Conservation (phyloP, 2,329 filamentous ascomycete genomes). For the Claviceps citrina region DNA sequence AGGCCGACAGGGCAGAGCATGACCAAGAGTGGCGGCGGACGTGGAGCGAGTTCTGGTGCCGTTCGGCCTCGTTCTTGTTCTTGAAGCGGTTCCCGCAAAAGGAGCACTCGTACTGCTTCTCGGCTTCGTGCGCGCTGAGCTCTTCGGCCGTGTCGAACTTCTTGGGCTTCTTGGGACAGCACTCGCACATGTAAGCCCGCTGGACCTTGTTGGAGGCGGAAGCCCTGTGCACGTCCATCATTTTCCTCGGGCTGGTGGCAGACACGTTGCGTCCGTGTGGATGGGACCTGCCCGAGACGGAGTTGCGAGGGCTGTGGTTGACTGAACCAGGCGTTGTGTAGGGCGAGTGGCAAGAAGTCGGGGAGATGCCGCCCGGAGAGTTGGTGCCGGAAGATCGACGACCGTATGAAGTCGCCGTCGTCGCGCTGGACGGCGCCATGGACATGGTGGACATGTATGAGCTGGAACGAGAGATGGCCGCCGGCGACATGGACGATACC, state of each 20-base stretch:
- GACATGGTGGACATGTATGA: conserved; percentile 34
- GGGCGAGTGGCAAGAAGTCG: conserved; percentile 33
- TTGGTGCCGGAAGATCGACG: conserved; percentile 30
- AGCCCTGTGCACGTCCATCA: conserved; percentile 34
- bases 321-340: conserved; percentile 33
- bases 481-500: conserved; percentile 28
- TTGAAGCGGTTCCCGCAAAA: conserved; percentile 95
- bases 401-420: conserved; percentile 29
- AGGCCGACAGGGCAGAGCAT: conserved; percentile 68
- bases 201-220: conserved; percentile 34
- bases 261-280: conserved; percentile 32
- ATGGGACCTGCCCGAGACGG: conserved; percentile 25
- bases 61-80: conserved; percentile 95
- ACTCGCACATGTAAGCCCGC: conserved; percentile 61
- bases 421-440: conserved; percentile 25
- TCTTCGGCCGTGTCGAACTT: conserved; percentile 80
- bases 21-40: conserved; percentile 92
- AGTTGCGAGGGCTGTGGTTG: conserved; percentile 32
- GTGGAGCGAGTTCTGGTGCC: conserved; percentile 90
- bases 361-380: conserved; percentile 35
- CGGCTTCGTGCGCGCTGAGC: conserved; percentile 75
- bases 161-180: conserved; percentile 92
- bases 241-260: conserved; percentile 34
- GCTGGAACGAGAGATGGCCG: conserved; percentile 24
- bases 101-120: conserved; percentile 89